Percentiles rank a stretch among this genome's conserved stretches.
phyloP scores from a whole-genome alignment of 2,329 filamentous ascomycete genomes.

The Alternaria arborescens region DNA sequence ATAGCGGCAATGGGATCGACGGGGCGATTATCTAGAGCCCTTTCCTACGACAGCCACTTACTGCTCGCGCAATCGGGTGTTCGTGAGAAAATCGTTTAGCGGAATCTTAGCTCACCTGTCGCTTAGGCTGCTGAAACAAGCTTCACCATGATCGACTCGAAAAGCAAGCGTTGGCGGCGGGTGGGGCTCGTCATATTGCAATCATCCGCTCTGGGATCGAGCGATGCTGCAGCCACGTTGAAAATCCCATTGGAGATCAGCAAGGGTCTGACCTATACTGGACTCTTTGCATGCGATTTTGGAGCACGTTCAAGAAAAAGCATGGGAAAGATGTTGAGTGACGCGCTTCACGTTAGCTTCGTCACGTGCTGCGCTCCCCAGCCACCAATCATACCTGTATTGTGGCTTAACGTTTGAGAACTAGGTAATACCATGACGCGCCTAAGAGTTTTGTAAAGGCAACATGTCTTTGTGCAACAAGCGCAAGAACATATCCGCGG shows the following conservation, averaged over 20 bases:
- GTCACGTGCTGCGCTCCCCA: constrained; percentile 5
- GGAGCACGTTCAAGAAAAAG: background rate
- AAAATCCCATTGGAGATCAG: background rate
- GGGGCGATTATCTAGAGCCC: background rate
- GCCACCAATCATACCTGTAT: background rate
- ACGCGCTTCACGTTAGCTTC: constrained; percentile 6
- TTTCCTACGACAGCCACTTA: background rate
- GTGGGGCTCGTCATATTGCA: background rate
- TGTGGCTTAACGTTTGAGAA: background rate
- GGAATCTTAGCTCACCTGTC: background rate
- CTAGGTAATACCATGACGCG: background rate
- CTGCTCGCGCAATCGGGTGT: background rate
- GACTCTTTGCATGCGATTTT: background rate
- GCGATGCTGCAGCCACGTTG: background rate
- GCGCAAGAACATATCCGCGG: background rate
- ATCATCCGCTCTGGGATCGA: background rate
- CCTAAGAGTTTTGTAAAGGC: background rate
- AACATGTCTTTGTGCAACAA: background rate
- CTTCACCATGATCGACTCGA: background rate
- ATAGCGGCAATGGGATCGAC: background rate
- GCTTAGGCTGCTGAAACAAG: background rate
- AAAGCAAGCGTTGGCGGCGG: background rate
- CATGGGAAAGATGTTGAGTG: constrained; percentile 1
- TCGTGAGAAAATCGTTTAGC: background rate
- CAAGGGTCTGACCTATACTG: background rate